Evolutionary conservation across 169 alveolate species (phyloP).

Genomic region (Plasmodium vivax): DNA sequence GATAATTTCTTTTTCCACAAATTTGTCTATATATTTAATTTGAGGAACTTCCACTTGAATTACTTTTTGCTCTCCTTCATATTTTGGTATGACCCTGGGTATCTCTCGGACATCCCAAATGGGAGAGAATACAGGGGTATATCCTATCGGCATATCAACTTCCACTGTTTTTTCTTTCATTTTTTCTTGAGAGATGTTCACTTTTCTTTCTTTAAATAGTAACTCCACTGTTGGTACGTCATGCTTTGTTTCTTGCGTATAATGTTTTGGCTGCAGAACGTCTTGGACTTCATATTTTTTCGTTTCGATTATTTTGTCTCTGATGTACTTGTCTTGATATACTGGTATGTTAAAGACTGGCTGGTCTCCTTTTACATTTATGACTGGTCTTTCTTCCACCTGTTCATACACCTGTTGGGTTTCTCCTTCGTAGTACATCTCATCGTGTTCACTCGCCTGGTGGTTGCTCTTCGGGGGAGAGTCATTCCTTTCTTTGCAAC

Average conservation of each 20-base stretch:
- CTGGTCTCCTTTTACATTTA: slow-evolving; percentile 87
- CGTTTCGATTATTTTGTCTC: slow-evolving; percentile 87
- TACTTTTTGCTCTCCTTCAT: slow-evolving; percentile 88
- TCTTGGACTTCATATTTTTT: slow-evolving; percentile 86
- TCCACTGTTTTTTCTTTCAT: slow-evolving; percentile 84
- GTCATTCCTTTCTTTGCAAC: slow-evolving; percentile 24
- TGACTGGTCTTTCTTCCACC: slow-evolving; percentile 80
- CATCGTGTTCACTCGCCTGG: background rate
- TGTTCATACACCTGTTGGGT: slow-evolving; percentile 45
- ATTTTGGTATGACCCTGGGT: slow-evolving; percentile 88
- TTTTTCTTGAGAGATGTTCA: slow-evolving; percentile 81
- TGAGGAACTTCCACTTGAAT: slow-evolving; percentile 88
- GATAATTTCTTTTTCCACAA: slow-evolving; percentile 88
- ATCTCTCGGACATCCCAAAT: slow-evolving; percentile 90
- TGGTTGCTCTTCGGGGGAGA: background rate
- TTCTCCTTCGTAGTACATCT: slow-evolving; percentile 7
- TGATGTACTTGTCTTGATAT: slow-evolving; percentile 86
- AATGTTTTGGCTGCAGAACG: slow-evolving; percentile 85
- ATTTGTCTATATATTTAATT: slow-evolving; percentile 86
- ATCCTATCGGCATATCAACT: slow-evolving; percentile 87
- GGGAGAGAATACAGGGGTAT: slow-evolving; percentile 87
- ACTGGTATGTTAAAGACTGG: slow-evolving; percentile 89
- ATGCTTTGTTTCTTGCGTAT: slow-evolving; percentile 87
- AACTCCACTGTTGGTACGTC: slow-evolving; percentile 88
- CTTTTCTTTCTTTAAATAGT: slow-evolving; percentile 82